These are phyloP conservation scores for Phytophthora pini DNA, from an alignment of 352 stramenopile genomes.

Conservation along the genomic window DNA sequence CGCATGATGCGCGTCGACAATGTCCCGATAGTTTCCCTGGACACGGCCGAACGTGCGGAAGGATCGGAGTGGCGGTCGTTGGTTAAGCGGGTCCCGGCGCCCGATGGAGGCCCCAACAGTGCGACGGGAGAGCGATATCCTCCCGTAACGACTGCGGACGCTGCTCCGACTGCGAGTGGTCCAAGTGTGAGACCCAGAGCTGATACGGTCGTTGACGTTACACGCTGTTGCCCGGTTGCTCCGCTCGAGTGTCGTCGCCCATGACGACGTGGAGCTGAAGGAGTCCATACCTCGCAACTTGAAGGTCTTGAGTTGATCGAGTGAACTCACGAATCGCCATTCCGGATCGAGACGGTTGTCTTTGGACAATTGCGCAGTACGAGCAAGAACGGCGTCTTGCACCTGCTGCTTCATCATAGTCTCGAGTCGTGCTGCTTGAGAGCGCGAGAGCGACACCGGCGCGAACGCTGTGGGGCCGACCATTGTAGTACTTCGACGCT, in stretches of 20 bases:
- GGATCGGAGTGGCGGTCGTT: conserved; percentile 35
- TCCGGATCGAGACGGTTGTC: conserved; percentile 41
- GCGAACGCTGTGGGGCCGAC: conserved; percentile 21
- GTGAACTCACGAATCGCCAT: conserved; percentile 45
- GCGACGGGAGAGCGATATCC: conserved; percentile 12
- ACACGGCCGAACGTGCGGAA: conserved; percentile 56
- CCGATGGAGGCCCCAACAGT: conserved; percentile 14
- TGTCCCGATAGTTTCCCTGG: conserved; percentile 60
- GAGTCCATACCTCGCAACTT: conserved; percentile 43
- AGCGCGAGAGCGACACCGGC: conserved; percentile 35
- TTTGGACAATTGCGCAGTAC: conserved; percentile 19
- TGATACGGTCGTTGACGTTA: conserved; percentile 28
- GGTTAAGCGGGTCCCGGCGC: conserved; percentile 18
- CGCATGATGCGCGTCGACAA: conserved; percentile 47
- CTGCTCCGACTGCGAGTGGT: conserved; percentile 17
- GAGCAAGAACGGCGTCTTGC: conserved; percentile 48
- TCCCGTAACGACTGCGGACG: conserved; percentile 9
- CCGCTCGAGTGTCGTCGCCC: conserved; percentile 28
- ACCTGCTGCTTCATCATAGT: conserved; percentile 52
- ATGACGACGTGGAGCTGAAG: conserved; percentile 29
- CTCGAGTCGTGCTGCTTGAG: conserved; percentile 40
- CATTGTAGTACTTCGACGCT: conserved; percentile 14
- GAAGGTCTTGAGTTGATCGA: conserved; percentile 52
- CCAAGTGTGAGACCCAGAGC: conserved; percentile 8
- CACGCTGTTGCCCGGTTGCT: conserved; percentile 15